Conservation (phyloP, 495 filamentous ascomycete species). For the Rostrohypoxylon terebratum region DNA sequence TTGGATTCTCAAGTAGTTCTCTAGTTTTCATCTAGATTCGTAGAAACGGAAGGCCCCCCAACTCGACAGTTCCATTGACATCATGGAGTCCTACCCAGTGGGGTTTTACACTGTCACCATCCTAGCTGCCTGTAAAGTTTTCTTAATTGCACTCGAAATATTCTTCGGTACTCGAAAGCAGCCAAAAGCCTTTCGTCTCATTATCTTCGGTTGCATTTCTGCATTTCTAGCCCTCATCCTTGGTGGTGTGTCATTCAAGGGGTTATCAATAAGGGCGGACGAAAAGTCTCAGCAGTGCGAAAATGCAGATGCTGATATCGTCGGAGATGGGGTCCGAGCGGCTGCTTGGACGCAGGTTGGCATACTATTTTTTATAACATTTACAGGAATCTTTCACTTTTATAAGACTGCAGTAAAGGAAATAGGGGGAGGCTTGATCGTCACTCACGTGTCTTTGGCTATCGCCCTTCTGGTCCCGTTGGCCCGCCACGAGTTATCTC, state of each 20-base stretch:
- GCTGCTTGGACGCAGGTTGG: slow-evolving; percentile 42
- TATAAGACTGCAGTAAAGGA: slow-evolving; percentile 42
- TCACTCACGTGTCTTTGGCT: slow-evolving; percentile 44
- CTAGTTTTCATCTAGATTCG: not conserved
- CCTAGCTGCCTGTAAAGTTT: slow-evolving; percentile 16
- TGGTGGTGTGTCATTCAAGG: slow-evolving; percentile 27
- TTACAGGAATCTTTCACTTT: slow-evolving; percentile 33
- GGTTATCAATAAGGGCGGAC: slow-evolving; percentile 4
- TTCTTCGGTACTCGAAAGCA: not conserved
- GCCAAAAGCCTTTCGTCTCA: slow-evolving; percentile 5
- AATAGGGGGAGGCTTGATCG: slow-evolving; percentile 36
- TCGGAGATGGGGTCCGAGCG: slow-evolving; percentile 43
- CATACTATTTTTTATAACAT: slow-evolving; percentile 33
- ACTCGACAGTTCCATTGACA: not conserved
- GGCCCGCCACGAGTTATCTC: slow-evolving; percentile 34
- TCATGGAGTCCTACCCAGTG: slow-evolving; percentile 26
- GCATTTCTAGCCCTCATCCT: slow-evolving; percentile 32
- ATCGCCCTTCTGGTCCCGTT: slow-evolving; percentile 43
- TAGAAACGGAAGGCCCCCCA: not conserved
- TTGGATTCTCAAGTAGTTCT: slow-evolving; percentile 11
- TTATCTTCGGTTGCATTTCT: not conserved
- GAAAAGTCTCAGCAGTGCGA: slow-evolving; percentile 22
- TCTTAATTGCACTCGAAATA: slow-evolving; percentile 16
- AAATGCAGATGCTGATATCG: slow-evolving; percentile 44
- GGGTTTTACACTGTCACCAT: slow-evolving; percentile 29